These are phyloP conservation scores for Dothistroma pini DNA, from an alignment of 2,329 filamentous ascomycete genomes.

Conservation along the genomic window DNA sequence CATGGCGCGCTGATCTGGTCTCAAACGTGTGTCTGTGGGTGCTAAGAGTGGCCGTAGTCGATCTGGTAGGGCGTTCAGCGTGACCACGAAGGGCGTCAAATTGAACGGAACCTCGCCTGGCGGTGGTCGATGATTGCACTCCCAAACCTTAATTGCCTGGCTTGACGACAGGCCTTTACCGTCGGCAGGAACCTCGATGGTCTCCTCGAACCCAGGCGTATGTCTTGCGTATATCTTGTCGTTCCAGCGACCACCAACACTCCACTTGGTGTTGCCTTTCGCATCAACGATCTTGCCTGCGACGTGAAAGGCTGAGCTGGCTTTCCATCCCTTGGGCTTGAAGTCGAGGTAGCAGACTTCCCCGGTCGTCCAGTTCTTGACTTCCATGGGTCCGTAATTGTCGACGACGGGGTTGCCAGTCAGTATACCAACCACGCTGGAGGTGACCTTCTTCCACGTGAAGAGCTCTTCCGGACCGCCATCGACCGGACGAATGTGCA, in stretches of 20 bases:
- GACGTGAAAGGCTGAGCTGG: slow-evolving; percentile 84
- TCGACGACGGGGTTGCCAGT: slow-evolving; percentile 96
- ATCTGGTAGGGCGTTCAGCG: slow-evolving; percentile 89
- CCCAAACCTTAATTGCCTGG: slow-evolving; percentile 87
- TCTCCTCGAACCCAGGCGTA: slow-evolving; percentile 83
- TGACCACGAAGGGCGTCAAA: slow-evolving; percentile 90
- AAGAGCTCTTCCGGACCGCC: slow-evolving; percentile 72
- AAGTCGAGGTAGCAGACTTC: slow-evolving; percentile 89
- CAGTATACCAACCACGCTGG: slow-evolving; percentile 96
- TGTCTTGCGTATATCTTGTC: slow-evolving; percentile 92
- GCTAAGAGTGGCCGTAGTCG: slow-evolving; percentile 71
- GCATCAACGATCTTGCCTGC: slow-evolving; percentile 79
- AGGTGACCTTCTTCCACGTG: slow-evolving; percentile 98
- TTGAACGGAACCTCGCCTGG: slow-evolving; percentile 78
- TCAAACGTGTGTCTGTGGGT: slow-evolving; percentile 87
- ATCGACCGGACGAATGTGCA: slow-evolving; percentile 71
- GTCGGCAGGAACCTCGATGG: slow-evolving; percentile 52
- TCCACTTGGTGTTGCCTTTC: slow-evolving; percentile 77
- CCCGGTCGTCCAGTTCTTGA: slow-evolving; percentile 95
- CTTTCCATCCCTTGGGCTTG: slow-evolving; percentile 94
- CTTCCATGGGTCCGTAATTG: slow-evolving; percentile 95
- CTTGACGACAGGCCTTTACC: slow-evolving; percentile 42
- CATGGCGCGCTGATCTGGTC: slow-evolving; percentile 96
- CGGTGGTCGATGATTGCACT: slow-evolving; percentile 76
- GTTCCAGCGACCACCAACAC: slow-evolving; percentile 93